These are phyloP conservation scores for Chytriomyces confervae DNA, from an alignment of 192 early-diverging fungal genomes.

Conservation along the genomic window DNA sequence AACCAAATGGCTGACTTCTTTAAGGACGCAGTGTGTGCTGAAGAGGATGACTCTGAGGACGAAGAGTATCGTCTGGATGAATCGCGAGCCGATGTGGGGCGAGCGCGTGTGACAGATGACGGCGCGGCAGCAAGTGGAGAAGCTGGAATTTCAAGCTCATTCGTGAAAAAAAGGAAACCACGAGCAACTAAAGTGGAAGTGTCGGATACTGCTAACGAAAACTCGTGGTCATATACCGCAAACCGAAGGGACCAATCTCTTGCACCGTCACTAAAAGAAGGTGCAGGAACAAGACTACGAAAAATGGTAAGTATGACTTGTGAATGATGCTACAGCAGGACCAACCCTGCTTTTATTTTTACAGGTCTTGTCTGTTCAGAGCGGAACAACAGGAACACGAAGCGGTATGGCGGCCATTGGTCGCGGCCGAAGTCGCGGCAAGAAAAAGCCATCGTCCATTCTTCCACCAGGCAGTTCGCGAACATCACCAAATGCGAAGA, in stretches of 20 bases:
- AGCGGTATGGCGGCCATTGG: conserved; percentile 8
- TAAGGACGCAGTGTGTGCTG: conserved; percentile 1
- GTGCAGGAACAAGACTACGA: neutral
- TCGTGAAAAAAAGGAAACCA: neutral
- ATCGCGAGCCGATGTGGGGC: neutral
- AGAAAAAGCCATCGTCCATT: conserved; percentile 12
- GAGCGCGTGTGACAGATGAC: no score
- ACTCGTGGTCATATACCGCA: conserved; percentile 9
- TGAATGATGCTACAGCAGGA: neutral
- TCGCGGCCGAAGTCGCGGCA: conserved; percentile 22
- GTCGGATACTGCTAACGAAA: neutral
- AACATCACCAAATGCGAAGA: neutral
- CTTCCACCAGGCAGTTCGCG: neutral
- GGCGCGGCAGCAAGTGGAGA: neutral
- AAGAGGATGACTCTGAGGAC: conserved; percentile 21
- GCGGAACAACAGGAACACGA: no score
- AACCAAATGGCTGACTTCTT: neutral
- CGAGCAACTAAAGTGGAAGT: neutral
- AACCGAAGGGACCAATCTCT: conserved; percentile 4
- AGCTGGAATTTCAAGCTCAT: neutral
- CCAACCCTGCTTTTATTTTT: neutral
- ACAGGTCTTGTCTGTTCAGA: no score
- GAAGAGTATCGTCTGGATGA: neutral
- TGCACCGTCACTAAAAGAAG: neutral
- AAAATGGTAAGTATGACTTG: conserved; percentile 7